These are phyloP conservation scores for Suillus bovinus DNA, from an alignment of 768 basidiomycete genomes.

Conservation along the genomic window DNA sequence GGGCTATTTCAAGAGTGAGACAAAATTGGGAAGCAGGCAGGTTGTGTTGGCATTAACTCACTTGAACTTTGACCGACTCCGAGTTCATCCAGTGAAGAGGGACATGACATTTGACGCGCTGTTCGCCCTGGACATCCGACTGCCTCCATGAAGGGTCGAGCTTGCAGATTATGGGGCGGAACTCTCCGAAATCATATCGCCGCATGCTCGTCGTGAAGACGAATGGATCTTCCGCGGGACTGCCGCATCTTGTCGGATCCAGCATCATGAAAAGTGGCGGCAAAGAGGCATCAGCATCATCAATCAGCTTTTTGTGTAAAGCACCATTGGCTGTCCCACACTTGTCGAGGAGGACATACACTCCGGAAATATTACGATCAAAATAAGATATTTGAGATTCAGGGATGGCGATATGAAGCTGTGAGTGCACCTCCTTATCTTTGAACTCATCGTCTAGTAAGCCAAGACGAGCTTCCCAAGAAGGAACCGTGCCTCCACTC, in stretches of 20 bases:
- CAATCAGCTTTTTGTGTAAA: constrained; percentile 64
- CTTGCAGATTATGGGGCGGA: constrained; percentile 72
- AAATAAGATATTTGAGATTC: constrained; percentile 45
- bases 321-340: constrained; percentile 89
- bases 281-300: constrained; percentile 43
- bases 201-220: constrained; percentile 81
- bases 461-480: constrained; percentile 85
- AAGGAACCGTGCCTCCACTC: constrained; percentile 67
- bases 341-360: constrained; percentile 75
- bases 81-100: constrained; percentile 66
- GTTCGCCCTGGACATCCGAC: constrained; percentile 46
- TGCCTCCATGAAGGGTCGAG: constrained; percentile 82
- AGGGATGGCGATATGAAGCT: constrained; percentile 62
- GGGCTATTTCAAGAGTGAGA: constrained; percentile 41
- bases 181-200: constrained; percentile 80
- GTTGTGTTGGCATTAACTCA: constrained; percentile 30
- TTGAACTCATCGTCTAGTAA: constrained; percentile 63
- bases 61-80: constrained; percentile 51
- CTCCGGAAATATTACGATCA: constrained; percentile 82
- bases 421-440: constrained; percentile 66
- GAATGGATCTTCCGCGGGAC: constrained; percentile 74
- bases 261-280: constrained; percentile 77
- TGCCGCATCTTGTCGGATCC: constrained; percentile 81
- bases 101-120: constrained; percentile 57
- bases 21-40: background rate